Evolutionary conservation across 2,329 filamentous ascomycete species (phyloP).

Genomic region (Pseudogymnoascus verrucosus): DNA sequence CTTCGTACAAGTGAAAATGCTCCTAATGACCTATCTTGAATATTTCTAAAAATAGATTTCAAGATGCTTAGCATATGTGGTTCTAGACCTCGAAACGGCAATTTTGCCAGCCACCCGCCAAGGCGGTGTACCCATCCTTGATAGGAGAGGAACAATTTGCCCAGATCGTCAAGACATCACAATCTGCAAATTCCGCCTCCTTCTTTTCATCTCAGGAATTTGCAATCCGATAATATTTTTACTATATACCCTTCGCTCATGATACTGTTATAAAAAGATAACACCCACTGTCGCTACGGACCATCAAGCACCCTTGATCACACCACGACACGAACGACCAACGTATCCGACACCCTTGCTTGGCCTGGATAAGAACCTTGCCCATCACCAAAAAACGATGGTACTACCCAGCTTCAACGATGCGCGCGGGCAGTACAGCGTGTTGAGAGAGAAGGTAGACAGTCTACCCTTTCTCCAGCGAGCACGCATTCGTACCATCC

Average conservation of each 20-base stretch:
- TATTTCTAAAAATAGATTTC: background rate
- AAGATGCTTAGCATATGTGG: background rate
- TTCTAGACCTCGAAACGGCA: background rate
- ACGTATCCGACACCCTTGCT: background rate
- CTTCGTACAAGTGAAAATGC: background rate
- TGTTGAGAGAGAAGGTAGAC: background rate
- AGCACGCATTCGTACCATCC: background rate
- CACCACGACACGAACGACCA: background rate
- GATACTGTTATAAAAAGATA: slow-evolving; percentile 1
- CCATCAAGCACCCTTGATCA: background rate
- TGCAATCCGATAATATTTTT: background rate
- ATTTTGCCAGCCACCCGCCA: background rate
- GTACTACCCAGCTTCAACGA: background rate
- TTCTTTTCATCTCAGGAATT: background rate
- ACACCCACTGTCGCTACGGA: background rate
- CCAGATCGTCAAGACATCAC: background rate
- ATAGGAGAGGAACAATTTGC: slow-evolving; percentile 6
- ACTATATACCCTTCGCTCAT: background rate
- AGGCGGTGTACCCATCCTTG: background rate
- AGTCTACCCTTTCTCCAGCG: background rate
- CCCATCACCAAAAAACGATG: background rate
- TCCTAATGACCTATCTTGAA: background rate
- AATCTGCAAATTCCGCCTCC: background rate
- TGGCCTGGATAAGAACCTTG: background rate
- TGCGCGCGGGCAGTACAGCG: background rate